Evolutionary conservation across 352 stramenopile species (phyloP).

Genomic region (Phytophthora pisi): DNA sequence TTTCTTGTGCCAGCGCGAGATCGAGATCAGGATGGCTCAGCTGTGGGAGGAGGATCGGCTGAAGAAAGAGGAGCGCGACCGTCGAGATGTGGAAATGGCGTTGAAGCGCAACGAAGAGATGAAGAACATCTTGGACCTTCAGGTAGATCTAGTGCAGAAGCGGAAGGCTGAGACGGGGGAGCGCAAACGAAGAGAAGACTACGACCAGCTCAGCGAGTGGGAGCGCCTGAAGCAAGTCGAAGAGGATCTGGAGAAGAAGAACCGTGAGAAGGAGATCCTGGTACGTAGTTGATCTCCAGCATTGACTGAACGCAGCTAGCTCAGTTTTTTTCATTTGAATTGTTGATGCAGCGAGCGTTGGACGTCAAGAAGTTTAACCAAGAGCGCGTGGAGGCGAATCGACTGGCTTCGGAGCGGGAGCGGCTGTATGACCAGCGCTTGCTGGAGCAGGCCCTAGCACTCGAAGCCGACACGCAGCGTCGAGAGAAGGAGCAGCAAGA

Average conservation of each 20-base stretch:
- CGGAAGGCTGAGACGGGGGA: conserved; percentile 41
- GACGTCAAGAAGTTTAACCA: conserved; percentile 82
- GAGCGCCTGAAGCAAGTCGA: conserved; percentile 63
- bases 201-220: conserved; percentile 68
- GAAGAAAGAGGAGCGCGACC: conserved; percentile 79
- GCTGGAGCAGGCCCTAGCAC: conserved; percentile 58
- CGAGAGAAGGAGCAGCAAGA: conserved; percentile 67
- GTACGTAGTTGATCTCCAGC: conserved; percentile 19
- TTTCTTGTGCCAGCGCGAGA: conserved; percentile 32
- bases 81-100: conserved; percentile 50
- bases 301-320: too few species aligned
- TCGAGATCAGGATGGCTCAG: conserved; percentile 66
- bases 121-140: conserved; percentile 76
- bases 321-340: too few species aligned
- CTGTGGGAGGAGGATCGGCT: conserved; percentile 75
- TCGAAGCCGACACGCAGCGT: conserved; percentile 66
- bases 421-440: conserved; percentile 68
- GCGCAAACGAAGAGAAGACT: conserved; percentile 50
- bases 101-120: conserved; percentile 71
- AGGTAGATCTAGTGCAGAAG: conserved; percentile 70
- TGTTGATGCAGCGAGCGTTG: conserved; percentile 45
- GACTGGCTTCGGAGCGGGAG: conserved; percentile 51
- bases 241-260: conserved; percentile 59
- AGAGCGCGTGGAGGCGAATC: conserved; percentile 61
- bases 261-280: conserved; percentile 59